A percentile compares a stretch with the other conserved stretches of the same genome.
Evolutionary conservation across 176 grass and related monocot species (phyloP).

Genomic region (Alopecurus myosuroides): DNA sequence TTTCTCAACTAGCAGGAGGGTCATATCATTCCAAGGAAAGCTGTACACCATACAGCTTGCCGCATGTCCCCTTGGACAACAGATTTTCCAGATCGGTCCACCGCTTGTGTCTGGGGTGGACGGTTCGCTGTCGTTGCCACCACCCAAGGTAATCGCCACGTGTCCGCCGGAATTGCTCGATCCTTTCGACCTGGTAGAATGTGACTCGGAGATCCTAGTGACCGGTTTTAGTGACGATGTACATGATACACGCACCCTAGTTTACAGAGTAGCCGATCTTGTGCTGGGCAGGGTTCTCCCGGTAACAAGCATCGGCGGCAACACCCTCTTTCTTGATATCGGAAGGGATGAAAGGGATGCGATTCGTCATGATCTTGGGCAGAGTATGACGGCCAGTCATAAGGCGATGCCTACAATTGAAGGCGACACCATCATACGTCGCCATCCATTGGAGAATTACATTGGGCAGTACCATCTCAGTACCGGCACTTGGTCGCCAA

Average conservation of each 20-base stretch:
- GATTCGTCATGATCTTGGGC: not conserved
- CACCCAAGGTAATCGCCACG: not conserved
- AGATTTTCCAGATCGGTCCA: not conserved
- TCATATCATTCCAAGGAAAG: not conserved
- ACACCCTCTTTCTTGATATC: not conserved
- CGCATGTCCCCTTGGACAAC: not conserved
- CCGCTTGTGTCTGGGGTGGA: not conserved
- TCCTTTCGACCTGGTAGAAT: not conserved
- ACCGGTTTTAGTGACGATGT: too few relatives aligned
- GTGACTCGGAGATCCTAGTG: not conserved
- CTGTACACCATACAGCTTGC: not conserved
- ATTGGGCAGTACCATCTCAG: not conserved
- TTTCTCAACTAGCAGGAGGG: not conserved
- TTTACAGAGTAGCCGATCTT: not conserved
- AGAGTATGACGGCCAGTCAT: not conserved
- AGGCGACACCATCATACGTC: not conserved
- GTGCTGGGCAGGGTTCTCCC: not conserved
- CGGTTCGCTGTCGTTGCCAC: not conserved
- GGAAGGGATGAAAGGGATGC: not conserved
- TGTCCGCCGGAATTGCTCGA: accelerated
- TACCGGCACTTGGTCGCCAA: not conserved
- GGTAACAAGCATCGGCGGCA: not conserved
- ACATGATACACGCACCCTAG: not conserved
- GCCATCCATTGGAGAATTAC: not conserved
- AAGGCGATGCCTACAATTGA: not conserved